phyloP scores from a whole-genome alignment of 768 basidiomycete genomes.

The Phanerochaete sordida region DNA sequence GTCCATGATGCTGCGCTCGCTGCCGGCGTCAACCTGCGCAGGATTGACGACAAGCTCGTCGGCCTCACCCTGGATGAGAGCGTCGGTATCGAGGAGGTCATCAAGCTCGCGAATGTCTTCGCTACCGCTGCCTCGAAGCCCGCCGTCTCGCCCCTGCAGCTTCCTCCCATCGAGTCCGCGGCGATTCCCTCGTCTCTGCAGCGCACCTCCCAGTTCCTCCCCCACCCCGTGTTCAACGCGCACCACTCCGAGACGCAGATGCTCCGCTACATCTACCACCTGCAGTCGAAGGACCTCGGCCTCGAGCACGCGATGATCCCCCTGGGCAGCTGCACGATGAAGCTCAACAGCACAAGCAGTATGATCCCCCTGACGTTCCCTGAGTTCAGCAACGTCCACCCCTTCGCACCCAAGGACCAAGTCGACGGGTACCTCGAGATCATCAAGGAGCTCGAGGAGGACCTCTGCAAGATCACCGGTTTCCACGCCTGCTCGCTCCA shows the following conservation, averaged over 20 bases:
- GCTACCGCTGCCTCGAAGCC: slow-evolving; percentile 55
- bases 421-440: slow-evolving; percentile 82
- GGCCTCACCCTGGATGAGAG: slow-evolving; percentile 95
- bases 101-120: slow-evolving; percentile 80
- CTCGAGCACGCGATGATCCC: slow-evolving; percentile 97
- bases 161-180: slow-evolving; percentile 36
- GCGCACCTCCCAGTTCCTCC: slow-evolving; percentile 69
- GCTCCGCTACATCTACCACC: slow-evolving; percentile 92
- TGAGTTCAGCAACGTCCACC: slow-evolving; percentile 87
- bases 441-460: slow-evolving; percentile 89
- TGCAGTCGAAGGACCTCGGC: slow-evolving; percentile 92
- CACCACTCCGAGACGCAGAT: slow-evolving; percentile 99
- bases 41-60: slow-evolving; percentile 67
- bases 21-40: slow-evolving; percentile 80
- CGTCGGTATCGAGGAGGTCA: slow-evolving; percentile 68
- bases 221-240: slow-evolving; percentile 91
- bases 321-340: slow-evolving; percentile 96
- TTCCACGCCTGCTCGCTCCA: slow-evolving; percentile 96
- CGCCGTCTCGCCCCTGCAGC: slow-evolving; percentile 41
- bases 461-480: slow-evolving; percentile 94
- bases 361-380: slow-evolving; percentile 97
- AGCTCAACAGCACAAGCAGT: slow-evolving; percentile 96
- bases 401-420: slow-evolving; percentile 88
- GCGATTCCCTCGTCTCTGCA: slow-evolving; percentile 39
- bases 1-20: slow-evolving; percentile 68